A percentile compares a stretch with the other conserved stretches of the same genome.
Conservation (phyloP, 1,284 basidiomycete species). For the Somion occarium region DNA sequence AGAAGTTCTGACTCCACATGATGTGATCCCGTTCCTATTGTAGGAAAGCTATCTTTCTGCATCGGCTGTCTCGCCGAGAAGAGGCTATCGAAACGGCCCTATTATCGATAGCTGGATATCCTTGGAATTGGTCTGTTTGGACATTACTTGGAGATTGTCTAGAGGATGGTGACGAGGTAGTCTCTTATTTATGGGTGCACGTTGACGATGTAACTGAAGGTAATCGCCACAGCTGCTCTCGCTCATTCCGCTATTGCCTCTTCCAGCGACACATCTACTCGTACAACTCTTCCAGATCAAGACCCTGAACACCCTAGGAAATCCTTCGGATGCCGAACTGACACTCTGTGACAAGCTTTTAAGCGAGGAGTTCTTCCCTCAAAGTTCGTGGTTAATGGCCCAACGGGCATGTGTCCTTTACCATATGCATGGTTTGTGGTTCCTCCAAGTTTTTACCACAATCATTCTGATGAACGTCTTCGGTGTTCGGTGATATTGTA, state of each 20-base stretch:
- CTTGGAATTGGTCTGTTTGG: constrained; percentile 99
- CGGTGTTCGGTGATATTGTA: constrained; percentile 4
- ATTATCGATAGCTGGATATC: constrained; percentile 73
- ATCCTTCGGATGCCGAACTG: constrained; percentile 78
- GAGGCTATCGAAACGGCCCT: constrained; percentile 85
- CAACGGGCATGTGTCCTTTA: constrained; percentile 85
- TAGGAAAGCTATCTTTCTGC: constrained; percentile 79
- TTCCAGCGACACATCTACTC: constrained; percentile 66
- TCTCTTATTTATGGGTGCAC: constrained; percentile 19
- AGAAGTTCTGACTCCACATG: constrained; percentile 7
- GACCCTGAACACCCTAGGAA: constrained; percentile 87
- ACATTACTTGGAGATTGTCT: constrained; percentile 75
- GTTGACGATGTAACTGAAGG: no score
- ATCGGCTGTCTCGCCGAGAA: constrained; percentile 71
- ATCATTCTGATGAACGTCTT: background rate
- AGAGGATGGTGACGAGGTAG: constrained; percentile 87
- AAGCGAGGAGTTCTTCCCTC: constrained; percentile 69
- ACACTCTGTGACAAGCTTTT: constrained; percentile 76
- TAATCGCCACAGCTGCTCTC: constrained; percentile 60
- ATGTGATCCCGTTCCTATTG: constrained; percentile 8
- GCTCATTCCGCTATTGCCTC: constrained; percentile 58
- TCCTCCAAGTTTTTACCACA: background rate
- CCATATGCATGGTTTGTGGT: constrained; percentile 73
- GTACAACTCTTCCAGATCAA: constrained; percentile 88
- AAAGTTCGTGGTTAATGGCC: constrained; percentile 83